These are phyloP conservation scores for Mycena alexandri DNA, from an alignment of 768 basidiomycete species.

Conservation along the genomic window DNA sequence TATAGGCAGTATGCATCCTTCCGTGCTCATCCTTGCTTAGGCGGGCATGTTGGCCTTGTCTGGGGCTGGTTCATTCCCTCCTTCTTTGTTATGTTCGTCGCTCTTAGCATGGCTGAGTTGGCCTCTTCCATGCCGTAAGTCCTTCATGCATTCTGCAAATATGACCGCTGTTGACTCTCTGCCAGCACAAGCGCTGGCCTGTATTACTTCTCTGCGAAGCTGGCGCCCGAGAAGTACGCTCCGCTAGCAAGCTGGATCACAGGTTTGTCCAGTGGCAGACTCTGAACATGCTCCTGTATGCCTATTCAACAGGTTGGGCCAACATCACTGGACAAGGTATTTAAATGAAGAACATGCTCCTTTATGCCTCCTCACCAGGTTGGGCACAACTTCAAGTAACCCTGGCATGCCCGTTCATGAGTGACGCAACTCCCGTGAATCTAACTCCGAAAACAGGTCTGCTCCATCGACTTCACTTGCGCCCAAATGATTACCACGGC, in stretches of 20 bases:
- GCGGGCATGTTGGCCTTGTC: constrained; percentile 83
- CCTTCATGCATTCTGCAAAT: background rate
- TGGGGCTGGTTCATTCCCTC: constrained; percentile 83
- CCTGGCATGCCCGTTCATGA: constrained; percentile 23
- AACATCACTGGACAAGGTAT: no score
- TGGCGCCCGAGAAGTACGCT: constrained; percentile 73
- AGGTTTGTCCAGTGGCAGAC: constrained; percentile 39
- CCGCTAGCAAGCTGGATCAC: constrained; percentile 77
- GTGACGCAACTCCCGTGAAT: no score
- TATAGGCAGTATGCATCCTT: background rate
- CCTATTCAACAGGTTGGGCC: no score
- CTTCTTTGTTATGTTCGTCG: constrained; percentile 75
- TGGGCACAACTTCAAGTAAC: constrained; percentile 79
- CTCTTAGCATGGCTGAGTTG: constrained; percentile 80
- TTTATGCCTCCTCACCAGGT: constrained; percentile 45
- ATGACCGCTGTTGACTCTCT: constrained; percentile 3
- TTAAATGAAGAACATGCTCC: no score
- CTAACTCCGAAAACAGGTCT: constrained; percentile 51
- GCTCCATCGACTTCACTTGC: constrained; percentile 82
- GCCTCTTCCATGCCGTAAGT: constrained; percentile 83
- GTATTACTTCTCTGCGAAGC: constrained; percentile 83
- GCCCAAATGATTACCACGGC: constrained; percentile 85
- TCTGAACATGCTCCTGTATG: no score
- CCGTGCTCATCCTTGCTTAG: constrained; percentile 44
- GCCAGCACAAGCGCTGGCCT: constrained; percentile 81